These are phyloP conservation scores for Suillus luteus DNA, from an alignment of 768 basidiomycete genomes.

Conservation along the genomic window DNA sequence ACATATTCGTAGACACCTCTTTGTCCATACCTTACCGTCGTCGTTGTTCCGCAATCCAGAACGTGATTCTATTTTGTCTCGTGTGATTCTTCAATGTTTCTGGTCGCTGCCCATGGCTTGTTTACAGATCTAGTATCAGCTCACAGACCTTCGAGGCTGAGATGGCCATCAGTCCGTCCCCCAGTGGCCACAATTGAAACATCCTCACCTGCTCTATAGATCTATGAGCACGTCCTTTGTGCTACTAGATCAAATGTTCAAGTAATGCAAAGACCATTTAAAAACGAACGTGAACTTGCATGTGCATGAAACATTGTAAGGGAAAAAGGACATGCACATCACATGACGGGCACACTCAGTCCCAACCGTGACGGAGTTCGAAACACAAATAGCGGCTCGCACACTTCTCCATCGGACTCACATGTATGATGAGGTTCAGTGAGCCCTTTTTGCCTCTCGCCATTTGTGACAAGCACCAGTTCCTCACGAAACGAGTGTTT, in stretches of 20 bases:
- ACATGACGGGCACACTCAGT: neutral
- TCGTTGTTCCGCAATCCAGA: too few relatives aligned
- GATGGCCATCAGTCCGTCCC: neutral
- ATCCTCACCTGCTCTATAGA: neutral
- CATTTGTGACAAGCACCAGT: neutral
- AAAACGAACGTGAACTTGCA: neutral
- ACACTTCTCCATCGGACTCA: too few relatives aligned
- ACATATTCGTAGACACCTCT: too few relatives aligned
- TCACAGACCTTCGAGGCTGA: neutral
- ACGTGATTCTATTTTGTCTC: too few relatives aligned
- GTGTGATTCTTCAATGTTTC: too few relatives aligned
- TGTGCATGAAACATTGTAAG: neutral
- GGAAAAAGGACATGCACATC: neutral
- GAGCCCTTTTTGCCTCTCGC: constrained; percentile 1
- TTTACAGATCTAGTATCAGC: neutral
- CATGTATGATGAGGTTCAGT: neutral
- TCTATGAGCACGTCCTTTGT: neutral
- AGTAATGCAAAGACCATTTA: neutral
- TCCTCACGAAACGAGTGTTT: neutral
- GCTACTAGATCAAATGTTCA: neutral
- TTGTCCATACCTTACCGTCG: too few relatives aligned
- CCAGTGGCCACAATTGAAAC: neutral
- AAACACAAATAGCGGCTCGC: neutral
- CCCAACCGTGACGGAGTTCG: neutral
- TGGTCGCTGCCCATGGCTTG: too few relatives aligned